Base-by-base conservation (phyloP, 306 rosid species). In the Cucurbita pepo region DNA sequence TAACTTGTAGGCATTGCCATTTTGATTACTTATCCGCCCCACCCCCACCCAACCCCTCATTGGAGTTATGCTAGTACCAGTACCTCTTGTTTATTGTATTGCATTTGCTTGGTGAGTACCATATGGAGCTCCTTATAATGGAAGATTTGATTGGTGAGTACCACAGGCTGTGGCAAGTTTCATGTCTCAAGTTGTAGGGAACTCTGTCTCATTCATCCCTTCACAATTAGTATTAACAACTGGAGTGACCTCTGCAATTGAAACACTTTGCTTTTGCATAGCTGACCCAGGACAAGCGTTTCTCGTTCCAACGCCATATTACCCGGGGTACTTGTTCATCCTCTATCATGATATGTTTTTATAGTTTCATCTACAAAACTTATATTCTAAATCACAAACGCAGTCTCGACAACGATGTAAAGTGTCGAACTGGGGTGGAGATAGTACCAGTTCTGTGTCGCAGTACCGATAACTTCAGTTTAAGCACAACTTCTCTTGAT, bases 261-360 rank as follows among this genome's bases (percentile, higher is more conserved):
- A 94, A 78, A 91, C 88, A 36, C 92, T 94, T 75, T 81, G 89
- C 89, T 94, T 91, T 81, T 94, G 99, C 84, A 78, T 94, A 36
- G 97, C 97, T 14, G 99, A 94, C 80, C 21, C 82, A 48, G 96
- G 97, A 83, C 86, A 89, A 65, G 91, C 92, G 50, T 91, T 94
- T 86, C 97, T 94, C 72, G 96, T 89, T 76, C 98, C 98, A 16
- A 86, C 98, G 4, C 98, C 98, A 56, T 86, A 85, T 76, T 79
- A 87, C 81, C 96, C 95, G 7, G 78, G 95, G 98, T 94, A 88
- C 81, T 53, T 52, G 40, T 75, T 77, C 56, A 22, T 75, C 73
- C 56, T 55, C n/a, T 22, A 22, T 44, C 76, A 12, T 73, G 37
- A n/a, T 41, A 21, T 12, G 41, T 18, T 21, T 10, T 13, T 43